These are phyloP conservation scores for Athelia sp. DNA, from an alignment of 1,284 basidiomycete species.

Conservation along the genomic window DNA sequence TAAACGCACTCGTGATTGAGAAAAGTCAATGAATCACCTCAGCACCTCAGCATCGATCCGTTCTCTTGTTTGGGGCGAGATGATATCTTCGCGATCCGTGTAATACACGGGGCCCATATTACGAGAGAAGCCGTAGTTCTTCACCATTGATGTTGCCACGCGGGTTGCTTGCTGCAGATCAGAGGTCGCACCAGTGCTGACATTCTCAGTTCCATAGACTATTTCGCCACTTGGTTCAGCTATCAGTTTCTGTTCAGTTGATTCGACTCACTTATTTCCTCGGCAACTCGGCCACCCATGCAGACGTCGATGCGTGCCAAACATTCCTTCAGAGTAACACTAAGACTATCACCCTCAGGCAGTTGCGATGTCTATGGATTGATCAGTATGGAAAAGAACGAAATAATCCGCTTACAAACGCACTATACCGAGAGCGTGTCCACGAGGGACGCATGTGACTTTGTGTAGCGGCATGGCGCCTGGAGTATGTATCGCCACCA, in stretches of 20 bases:
- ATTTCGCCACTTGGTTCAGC: slow-evolving; percentile 8
- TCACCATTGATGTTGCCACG: slow-evolving; percentile 86
- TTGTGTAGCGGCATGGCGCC: slow-evolving; percentile 95
- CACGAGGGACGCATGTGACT: slow-evolving; percentile 93
- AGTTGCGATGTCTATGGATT: slow-evolving; percentile 71
- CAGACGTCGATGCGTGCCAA: slow-evolving; percentile 82
- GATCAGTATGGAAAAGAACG: slow-evolving; percentile 3
- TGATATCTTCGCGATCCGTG: slow-evolving; percentile 61
- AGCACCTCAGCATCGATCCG: slow-evolving; percentile 83
- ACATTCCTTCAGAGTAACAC: slow-evolving; percentile 70
- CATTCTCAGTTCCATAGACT: slow-evolving; percentile 87
- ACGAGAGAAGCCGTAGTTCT: slow-evolving; percentile 83
- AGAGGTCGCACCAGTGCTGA: slow-evolving; percentile 87
- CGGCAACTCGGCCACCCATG: slow-evolving; percentile 91
- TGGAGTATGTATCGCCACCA: slow-evolving; percentile 86
- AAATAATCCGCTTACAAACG: slow-evolving; percentile 22
- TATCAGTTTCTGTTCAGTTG: slow-evolving; percentile 7
- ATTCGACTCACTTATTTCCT: slow-evolving; percentile 70
- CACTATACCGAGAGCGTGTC: slow-evolving; percentile 86
- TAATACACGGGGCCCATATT: slow-evolving; percentile 83
- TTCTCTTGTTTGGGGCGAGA: slow-evolving; percentile 72
- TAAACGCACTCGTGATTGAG: background rate
- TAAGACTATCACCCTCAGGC: slow-evolving; percentile 78
- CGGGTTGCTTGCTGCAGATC: slow-evolving; percentile 79
- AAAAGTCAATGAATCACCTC: slow-evolving; percentile 36